These are phyloP conservation scores for Mycena maculata DNA, from an alignment of 768 basidiomycete species.

Conservation along the genomic window DNA sequence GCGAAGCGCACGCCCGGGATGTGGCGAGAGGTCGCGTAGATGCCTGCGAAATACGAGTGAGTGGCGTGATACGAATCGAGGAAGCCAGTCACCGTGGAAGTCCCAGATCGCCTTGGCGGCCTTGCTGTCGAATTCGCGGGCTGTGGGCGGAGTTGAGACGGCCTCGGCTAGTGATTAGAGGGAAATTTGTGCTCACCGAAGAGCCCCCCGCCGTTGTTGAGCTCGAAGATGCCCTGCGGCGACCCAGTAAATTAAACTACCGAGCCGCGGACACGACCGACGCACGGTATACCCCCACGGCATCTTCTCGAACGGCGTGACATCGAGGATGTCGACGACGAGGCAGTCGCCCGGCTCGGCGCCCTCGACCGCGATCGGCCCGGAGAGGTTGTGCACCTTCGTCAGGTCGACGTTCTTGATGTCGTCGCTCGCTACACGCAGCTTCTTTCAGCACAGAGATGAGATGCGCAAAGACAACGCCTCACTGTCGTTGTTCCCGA, in stretches of 20 bases:
- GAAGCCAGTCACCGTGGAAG: constrained; percentile 65
- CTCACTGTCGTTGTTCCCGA: constrained; percentile 78
- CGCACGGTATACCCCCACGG: constrained; percentile 84
- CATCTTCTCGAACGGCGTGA: constrained; percentile 77
- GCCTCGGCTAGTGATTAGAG: not conserved
- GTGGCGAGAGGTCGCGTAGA: constrained; percentile 80
- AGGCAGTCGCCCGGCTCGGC: constrained; percentile 85
- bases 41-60: constrained; percentile 51
- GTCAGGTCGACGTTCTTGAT: constrained; percentile 72
- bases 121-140: constrained; percentile 73
- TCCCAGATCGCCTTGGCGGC: constrained; percentile 89
- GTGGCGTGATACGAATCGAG: too few relatives aligned
- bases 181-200: constrained; percentile 58
- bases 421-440: constrained; percentile 68
- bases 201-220: constrained; percentile 77
- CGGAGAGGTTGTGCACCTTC: constrained; percentile 80
- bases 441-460: not conserved
- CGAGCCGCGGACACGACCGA: not conserved
- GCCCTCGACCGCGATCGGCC: constrained; percentile 79
- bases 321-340: constrained; percentile 84
- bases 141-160: constrained; percentile 42
- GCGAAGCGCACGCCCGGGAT: constrained; percentile 85
- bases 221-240: constrained; percentile 77
- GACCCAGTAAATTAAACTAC: not conserved
- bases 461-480: constrained; percentile 33